Base-by-base conservation (phyloP, 2,329 filamentous ascomycete genomes). In the Curvularia verruculosa region DNA sequence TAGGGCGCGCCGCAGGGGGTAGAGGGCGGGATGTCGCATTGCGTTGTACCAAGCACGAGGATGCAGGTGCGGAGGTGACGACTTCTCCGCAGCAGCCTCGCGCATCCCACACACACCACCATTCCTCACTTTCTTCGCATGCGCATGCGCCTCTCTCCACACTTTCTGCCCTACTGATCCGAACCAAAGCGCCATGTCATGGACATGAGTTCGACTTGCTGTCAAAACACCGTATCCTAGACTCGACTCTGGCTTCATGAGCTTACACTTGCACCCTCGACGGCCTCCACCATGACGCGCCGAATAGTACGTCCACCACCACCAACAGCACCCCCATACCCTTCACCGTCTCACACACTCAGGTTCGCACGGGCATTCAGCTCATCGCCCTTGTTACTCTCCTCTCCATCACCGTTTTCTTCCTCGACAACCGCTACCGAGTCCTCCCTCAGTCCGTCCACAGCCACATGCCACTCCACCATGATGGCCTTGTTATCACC, bases 361-460 rank as follows among this genome's bases (percentile, higher is more conserved):
- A 81, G 78, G 78, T 80, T 29, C 79, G 81, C 63, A 92, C 92
- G 63, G 85, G 89, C 71, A 82, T 89, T 73, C 91, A 97, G 83
- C 86, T 95, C 72, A 81, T 84, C 63, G 81, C 86, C 55, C 82
- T 92, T 55, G 82, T 85, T 54, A 74, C 85, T 65, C 80, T 92
- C 70, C 69, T 78, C 66, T 85, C 89, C 65, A 81, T 94, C 65
- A 73, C 93, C 68, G 78, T 94, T 69, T 87, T 94, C 76, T 84
- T 96, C 75, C 87, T 96, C 80, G 93, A 97, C 79, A 90, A 88
- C 72, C 91, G 89, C 74, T 96, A 95, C 80, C 86, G 90, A 66
- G 89, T 97, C 58, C 86, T 97, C 34, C 93, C 93, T 40, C 87
- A 88, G 69, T 86, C 89, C 58, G 89, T 97, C 66, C 93, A 97